Conservation (phyloP, 2,329 filamentous ascomycete species). For the Fusarium praegraminearum region DNA sequence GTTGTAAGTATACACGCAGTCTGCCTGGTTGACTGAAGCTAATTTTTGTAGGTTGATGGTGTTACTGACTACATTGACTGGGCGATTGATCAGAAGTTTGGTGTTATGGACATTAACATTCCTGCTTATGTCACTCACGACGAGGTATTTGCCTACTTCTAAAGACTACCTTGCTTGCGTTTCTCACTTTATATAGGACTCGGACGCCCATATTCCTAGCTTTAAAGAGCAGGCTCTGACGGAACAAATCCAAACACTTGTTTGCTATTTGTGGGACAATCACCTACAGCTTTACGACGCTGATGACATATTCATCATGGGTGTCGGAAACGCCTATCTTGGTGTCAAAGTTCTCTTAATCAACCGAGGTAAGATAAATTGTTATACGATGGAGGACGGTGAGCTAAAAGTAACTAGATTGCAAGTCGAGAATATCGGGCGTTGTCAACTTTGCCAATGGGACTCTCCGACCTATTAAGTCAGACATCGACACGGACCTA, state of each 20-base stretch:
- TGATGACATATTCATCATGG: constrained; percentile 84
- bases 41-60: constrained; percentile 75
- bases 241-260: constrained; percentile 75
- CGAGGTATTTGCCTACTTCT: constrained; percentile 60
- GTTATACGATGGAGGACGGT: constrained; percentile 1
- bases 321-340: constrained; percentile 88
- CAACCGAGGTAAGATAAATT: constrained; percentile 70
- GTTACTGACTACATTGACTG: constrained; percentile 85
- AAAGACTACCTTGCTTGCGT: background rate
- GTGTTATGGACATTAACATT: constrained; percentile 91
- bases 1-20: constrained; percentile 69
- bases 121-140: constrained; percentile 79
- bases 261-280: constrained; percentile 95
- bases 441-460: constrained; percentile 86
- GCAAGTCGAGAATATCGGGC: constrained; percentile 75
- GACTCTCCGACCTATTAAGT: constrained; percentile 80
- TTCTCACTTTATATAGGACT: constrained; percentile 54
- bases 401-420: constrained; percentile 58
- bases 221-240: constrained; percentile 63
- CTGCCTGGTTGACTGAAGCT: constrained; percentile 4
- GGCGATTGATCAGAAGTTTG: constrained; percentile 81
- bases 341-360: constrained; percentile 85
- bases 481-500: constrained; percentile 79
- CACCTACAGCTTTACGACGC: constrained; percentile 84
- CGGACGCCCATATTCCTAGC: constrained; percentile 60